Base-by-base conservation (phyloP, 2,329 filamentous ascomycete species). In the Fusarium transvaalense region DNA sequence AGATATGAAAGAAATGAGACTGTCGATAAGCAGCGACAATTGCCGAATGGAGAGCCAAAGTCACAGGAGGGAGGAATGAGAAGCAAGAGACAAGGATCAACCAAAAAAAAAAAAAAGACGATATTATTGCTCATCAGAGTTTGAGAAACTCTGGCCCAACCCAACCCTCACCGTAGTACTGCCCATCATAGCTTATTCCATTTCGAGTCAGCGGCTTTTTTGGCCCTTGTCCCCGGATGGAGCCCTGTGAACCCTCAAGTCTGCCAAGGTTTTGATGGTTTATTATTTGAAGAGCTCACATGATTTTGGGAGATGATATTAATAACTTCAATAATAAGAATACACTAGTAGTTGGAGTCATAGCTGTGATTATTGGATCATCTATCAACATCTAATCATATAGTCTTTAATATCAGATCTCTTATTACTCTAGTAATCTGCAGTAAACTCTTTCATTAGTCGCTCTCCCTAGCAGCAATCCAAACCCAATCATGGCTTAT, bases 221-320 rank as follows among this genome's bases (percentile, higher is more conserved):
- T 17, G 35, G 50, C 60, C 64, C 51, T 69, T 52, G 48, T 61
- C 34, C 61, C 56, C 34, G 61, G 65, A 53, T 39, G 43, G 62
- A 56, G 55, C 39, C 55, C 8, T 43, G n/a, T 43, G 41, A 64
- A 65, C 39, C 41, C 56, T 29, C 56, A 55, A 61, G 46, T 46
- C 46, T 54, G 45, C 48, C 55, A 55, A 51, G 55, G 50, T 47
- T 48, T 21, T 37, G 31, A 37, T 10, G 25, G 23, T 25, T 25
- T 19, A 15, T 37, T 23, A 25, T 21, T n/a, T 27, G 6, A 50
- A 17, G 13, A 15, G 38, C 13, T 50, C 32, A 50, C 21, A 50
- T 50, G 32, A 38, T 50, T 27, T 27, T 10, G 41, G 6, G 19
- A 43, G 8, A 46, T 32, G 29, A 29, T 41, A 46, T 41, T 19